Conservation (phyloP, 345 rosid species). For the Citrus unshiu region DNA sequence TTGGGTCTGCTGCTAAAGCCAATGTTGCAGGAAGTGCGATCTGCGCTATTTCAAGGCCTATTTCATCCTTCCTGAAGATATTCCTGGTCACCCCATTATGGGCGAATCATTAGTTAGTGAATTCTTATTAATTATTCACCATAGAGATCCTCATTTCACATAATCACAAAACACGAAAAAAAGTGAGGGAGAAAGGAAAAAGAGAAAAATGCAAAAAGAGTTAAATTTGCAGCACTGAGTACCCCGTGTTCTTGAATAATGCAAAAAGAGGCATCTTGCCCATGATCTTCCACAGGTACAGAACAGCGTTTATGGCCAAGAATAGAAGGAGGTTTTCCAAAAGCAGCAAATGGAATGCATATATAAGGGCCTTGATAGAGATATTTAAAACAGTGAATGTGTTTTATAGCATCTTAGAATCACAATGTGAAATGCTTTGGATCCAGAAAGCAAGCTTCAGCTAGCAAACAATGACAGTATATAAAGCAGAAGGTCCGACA, state of each 20-base stretch:
- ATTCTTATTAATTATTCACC: not conserved
- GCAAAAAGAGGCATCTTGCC: conserved; percentile 24
- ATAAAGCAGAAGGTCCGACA: not conserved
- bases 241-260: conserved; percentile 41
- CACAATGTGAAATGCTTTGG: not conserved
- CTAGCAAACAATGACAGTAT: not conserved
- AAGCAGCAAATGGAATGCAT: not conserved
- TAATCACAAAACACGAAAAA: not conserved
- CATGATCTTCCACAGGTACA: conserved; percentile 17
- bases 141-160: not conserved
- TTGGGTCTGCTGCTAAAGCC: conserved; percentile 61
- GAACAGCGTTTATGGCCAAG: conserved; percentile 14
- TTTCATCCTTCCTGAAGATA: conserved; percentile 40
- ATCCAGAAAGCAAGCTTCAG: not conserved
- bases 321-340: not conserved
- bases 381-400: not conserved
- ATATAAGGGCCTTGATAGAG: not conserved
- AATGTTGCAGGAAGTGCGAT: conserved; percentile 60
- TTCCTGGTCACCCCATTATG: conserved; percentile 25
- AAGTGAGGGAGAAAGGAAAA: not conserved
- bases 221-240: not conserved
- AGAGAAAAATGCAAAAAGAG: not conserved
- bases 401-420: not conserved
- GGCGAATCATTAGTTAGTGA: not conserved
- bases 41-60: conserved; percentile 49